Evolutionary conservation across 2,329 filamentous ascomycete species (phyloP).

Genomic region (Alternaria gansuensis): DNA sequence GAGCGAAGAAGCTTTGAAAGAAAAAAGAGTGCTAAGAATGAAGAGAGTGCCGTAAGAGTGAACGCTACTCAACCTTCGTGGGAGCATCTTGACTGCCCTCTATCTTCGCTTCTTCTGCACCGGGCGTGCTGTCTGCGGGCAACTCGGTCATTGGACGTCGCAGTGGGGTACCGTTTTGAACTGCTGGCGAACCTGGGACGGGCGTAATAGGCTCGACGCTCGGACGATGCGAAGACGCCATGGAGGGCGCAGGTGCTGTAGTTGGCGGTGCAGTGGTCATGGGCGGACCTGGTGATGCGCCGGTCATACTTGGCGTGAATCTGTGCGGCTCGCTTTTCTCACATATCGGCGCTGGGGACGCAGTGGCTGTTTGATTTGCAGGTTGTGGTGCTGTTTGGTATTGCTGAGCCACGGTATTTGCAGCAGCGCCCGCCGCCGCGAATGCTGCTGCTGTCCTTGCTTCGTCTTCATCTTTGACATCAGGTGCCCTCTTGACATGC

Average conservation of each 20-base stretch:
- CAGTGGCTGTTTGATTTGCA: constrained; percentile 5
- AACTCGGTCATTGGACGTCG: constrained; percentile 32
- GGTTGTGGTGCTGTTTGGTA: constrained; percentile 10
- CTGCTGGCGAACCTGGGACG: constrained; percentile 47
- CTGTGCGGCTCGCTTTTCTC: constrained; percentile 35
- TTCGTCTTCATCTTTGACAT: constrained; percentile 27
- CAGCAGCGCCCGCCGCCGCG: constrained; percentile 46
- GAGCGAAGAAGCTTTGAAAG: neutral
- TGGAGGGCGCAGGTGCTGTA: constrained; percentile 23
- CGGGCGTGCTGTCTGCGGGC: constrained; percentile 20
- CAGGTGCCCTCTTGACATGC: constrained; percentile 25
- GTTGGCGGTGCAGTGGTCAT: constrained; percentile 8
- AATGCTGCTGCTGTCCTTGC: constrained; percentile 47
- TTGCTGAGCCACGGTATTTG: constrained; percentile 26
- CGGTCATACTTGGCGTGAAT: constrained; percentile 43
- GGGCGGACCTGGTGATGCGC: constrained; percentile 19
- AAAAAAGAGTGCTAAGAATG: neutral
- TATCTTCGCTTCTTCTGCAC: constrained; percentile 20
- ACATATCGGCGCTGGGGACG: constrained; percentile 14
- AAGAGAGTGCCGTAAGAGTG: neutral
- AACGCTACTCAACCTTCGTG: constrained; percentile 19
- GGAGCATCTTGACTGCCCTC: constrained; percentile 9
- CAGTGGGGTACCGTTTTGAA: constrained; percentile 37
- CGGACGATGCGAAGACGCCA: constrained; percentile 38
- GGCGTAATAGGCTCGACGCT: constrained; percentile 52